Base-by-base conservation (phyloP, 805 yeast species). In the Starmerella potacharoeniae region DNA sequence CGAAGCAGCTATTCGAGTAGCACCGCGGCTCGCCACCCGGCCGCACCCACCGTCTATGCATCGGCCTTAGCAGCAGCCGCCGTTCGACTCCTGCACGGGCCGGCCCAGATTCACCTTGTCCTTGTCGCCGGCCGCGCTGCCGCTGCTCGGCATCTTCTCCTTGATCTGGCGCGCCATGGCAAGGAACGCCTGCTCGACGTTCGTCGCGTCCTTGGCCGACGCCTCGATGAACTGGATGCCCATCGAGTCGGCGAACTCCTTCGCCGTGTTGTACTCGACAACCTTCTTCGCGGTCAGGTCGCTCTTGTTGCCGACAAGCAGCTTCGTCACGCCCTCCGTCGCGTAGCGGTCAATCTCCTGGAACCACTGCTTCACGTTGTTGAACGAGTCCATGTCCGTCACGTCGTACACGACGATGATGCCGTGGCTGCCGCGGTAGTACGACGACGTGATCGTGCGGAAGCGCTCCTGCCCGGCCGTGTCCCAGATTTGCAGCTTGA, bases 391-490 rank as follows among this genome's bases (percentile, higher is more conserved):
- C 73, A 88, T 96, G 72, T 93, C 97, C 52, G 98, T 93, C 47
- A 93, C 97, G 69, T 91, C 98, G 71, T 93, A 91, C 52, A 91
- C 98, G 65, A 91, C 91, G 66, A 91, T 93, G 71, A 91, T 93
- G 58, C 98, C 98, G 69, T 91, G 97, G 11, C 97, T 96, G 55
- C 98, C 98, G 71, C 98, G 84, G 77, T 91, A 91, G 75, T 91
- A 91, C 14, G 96, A 87, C 13, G 96, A 86, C 11, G 97, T 93
- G 73, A 91, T 91, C 51, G 98, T 93, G 74, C 97, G 83, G 76
- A 93, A 93, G 65, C 98, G 78, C 72, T 93, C 98, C 75, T 93
- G 98, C 48, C 98, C 98, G 11, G 97, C 98, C 55, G 98, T 93
- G 70, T 93, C 98, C 98, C 98, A 93, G 68, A 93, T 91, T 75